These are phyloP conservation scores for Cardamine resedifolia DNA, from an alignment of 345 rosid genomes.

Conservation along the genomic window DNA sequence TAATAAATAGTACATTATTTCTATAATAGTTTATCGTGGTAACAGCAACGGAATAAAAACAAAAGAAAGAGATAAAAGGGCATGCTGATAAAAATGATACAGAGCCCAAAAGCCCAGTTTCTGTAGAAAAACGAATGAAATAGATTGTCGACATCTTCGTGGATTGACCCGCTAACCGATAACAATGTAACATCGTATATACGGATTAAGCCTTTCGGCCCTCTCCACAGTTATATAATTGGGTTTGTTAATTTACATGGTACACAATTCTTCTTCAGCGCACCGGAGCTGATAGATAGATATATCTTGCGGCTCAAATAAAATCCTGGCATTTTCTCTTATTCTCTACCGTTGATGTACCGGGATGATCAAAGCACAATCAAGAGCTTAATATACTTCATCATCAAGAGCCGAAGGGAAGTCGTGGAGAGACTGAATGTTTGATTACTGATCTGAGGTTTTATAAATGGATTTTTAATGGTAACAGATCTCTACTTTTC, in stretches of 20 bases:
- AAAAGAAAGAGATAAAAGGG: not conserved
- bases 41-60: not conserved
- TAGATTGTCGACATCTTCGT: too few species aligned
- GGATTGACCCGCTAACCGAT: too few species aligned
- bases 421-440: not conserved
- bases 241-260: too few species aligned
- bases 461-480: not conserved
- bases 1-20: not conserved
- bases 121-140: not conserved
- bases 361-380: too few species aligned
- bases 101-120: not conserved
- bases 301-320: not conserved
- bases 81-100: not conserved
- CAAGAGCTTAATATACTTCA: constrained; percentile 3
- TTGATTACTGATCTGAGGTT: not conserved
- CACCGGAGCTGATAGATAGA: too few species aligned
- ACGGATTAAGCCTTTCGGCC: too few species aligned
- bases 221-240: too few species aligned
- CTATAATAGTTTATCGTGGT: not conserved
- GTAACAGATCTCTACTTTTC: not conserved
- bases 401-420: not conserved
- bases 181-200: too few species aligned
- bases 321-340: not conserved
- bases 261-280: too few species aligned
- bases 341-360: not conserved